Percentiles rank a stretch among this genome's conserved stretches.
Conservation (phyloP, 768 basidiomycete genomes). For the Termitomyces heimii region DNA sequence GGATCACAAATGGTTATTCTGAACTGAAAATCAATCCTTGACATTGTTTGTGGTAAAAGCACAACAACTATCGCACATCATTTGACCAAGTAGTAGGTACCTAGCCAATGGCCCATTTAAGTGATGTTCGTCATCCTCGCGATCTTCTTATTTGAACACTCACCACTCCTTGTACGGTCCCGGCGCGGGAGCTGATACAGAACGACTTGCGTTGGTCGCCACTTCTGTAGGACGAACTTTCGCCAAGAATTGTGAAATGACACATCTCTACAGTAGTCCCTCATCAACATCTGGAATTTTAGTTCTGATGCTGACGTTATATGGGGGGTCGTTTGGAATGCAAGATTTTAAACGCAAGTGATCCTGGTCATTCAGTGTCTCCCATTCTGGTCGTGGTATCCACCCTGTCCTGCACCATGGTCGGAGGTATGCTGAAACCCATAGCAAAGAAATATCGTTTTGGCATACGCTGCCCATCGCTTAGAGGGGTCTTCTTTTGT, state of each 20-base stretch:
- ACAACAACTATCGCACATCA: too few species aligned
- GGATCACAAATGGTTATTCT: too few species aligned
- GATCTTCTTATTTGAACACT: slow-evolving; percentile 1
- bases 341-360: not conserved
- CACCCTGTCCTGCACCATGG: not conserved
- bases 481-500: not conserved
- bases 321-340: not conserved
- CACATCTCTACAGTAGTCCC: not conserved
- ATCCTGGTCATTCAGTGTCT: not conserved
- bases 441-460: not conserved
- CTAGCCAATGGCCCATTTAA: not conserved
- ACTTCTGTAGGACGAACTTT: not conserved
- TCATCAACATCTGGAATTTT: not conserved
- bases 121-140: not conserved
- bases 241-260: not conserved
- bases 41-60: too few species aligned
- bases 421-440: not conserved
- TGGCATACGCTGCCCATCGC: not conserved
- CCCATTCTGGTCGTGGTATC: not conserved
- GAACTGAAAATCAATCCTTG: too few species aligned
- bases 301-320: not conserved
- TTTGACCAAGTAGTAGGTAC: too few species aligned
- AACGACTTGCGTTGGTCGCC: not conserved
- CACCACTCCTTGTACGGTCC: not conserved
- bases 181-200: not conserved